Evolutionary conservation across 2,329 filamentous ascomycete genomes (phyloP).

Genomic region (Leptographium wingfieldii): DNA sequence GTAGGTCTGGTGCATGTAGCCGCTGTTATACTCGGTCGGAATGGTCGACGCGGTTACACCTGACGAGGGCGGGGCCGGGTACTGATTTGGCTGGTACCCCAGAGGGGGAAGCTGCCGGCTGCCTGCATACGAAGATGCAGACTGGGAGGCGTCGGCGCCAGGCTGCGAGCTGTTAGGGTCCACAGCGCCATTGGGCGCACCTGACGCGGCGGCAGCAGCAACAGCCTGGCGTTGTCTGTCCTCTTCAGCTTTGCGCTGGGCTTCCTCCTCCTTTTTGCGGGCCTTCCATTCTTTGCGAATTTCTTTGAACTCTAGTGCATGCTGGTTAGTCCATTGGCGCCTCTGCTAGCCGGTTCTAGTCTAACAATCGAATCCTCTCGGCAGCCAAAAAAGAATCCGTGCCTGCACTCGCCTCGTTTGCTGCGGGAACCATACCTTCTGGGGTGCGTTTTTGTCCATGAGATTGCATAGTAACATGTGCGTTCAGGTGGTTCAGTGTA

Average conservation of each 20-base stretch:
- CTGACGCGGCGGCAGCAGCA: slow-evolving; percentile 39
- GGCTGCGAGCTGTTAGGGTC: slow-evolving; percentile 38
- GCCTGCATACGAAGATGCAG: slow-evolving; percentile 41
- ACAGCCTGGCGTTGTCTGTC: slow-evolving; percentile 54
- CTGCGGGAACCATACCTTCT: slow-evolving; percentile 58
- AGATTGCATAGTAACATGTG: slow-evolving; percentile 97
- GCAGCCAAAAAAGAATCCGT: neutral
- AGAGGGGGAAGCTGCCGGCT: slow-evolving; percentile 63
- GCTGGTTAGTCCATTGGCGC: neutral
- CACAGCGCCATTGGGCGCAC: slow-evolving; percentile 36
- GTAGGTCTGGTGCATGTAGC: slow-evolving; percentile 45
- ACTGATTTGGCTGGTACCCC: slow-evolving; percentile 56
- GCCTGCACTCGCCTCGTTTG: too few species aligned
- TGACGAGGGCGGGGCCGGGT: slow-evolving; percentile 47
- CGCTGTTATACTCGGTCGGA: slow-evolving; percentile 40
- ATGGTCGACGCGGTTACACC: slow-evolving; percentile 41
- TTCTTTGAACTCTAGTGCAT: slow-evolving; percentile 86
- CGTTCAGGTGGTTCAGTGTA: slow-evolving; percentile 92
- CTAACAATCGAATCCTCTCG: neutral
- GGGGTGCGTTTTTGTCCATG: slow-evolving; percentile 90
- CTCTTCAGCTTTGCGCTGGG: slow-evolving; percentile 77
- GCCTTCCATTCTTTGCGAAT: slow-evolving; percentile 90
- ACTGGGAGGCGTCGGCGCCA: slow-evolving; percentile 38
- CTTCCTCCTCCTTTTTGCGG: slow-evolving; percentile 97
- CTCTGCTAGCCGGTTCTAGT: neutral